Evolutionary conservation across 2,329 filamentous ascomycete genomes (phyloP).

Genomic region (Cordyceps javanica): DNA sequence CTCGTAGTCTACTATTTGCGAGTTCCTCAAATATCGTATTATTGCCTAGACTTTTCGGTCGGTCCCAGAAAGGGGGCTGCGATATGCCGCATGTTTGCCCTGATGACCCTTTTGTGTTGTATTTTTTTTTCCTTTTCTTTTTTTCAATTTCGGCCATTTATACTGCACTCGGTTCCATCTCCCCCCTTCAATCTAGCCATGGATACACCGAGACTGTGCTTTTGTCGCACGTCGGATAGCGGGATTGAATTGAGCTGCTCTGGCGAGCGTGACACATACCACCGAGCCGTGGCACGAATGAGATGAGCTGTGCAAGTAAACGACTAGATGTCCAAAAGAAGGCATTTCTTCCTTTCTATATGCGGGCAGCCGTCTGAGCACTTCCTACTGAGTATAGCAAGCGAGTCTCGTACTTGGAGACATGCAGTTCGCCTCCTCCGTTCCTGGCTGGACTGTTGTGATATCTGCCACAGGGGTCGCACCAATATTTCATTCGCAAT

Average conservation of each 20-base stretch:
- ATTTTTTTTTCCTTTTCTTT: not conserved
- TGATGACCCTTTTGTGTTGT: not conserved
- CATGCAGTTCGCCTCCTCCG: constrained; percentile 2
- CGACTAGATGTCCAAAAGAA: no score
- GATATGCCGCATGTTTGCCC: not conserved
- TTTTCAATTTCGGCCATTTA: not conserved
- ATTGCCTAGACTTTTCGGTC: not conserved
- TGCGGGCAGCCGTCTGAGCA: not conserved
- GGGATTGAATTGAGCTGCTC: not conserved
- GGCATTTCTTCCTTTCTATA: not conserved
- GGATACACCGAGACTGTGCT: not conserved
- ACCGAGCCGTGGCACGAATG: not conserved
- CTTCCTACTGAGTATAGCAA: not conserved
- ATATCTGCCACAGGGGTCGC: not conserved
- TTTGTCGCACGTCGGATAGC: constrained; percentile 1
- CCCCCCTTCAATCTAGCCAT: not conserved
- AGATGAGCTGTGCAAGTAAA: not conserved
- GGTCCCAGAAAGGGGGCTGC: not conserved
- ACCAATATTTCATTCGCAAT: not conserved
- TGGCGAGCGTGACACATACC: not conserved
- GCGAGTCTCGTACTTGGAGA: constrained; percentile 12
- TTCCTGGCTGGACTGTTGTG: not conserved
- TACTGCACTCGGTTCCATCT: not conserved
- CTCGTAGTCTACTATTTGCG: no score
- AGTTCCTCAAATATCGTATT: not conserved